A percentile compares a stretch with the other conserved stretches of the same genome.
phyloP scores from a whole-genome alignment of 257 asterid genomes.

The Verbascum thapsus region DNA sequence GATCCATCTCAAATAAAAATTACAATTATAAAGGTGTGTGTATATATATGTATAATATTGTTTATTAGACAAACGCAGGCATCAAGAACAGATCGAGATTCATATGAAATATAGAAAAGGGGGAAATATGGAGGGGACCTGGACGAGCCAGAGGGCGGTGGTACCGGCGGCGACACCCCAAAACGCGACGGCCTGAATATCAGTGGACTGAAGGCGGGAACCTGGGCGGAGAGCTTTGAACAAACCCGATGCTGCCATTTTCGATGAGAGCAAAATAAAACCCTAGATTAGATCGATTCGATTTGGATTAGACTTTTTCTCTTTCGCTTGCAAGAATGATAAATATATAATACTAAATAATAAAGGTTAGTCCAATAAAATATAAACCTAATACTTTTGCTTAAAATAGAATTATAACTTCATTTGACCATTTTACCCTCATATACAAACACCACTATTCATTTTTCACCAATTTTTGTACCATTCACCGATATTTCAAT shows the following conservation, averaged over 20 bases:
- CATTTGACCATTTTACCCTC: constrained; percentile 24
- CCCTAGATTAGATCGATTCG: constrained; percentile 34
- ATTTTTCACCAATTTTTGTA: too few relatives aligned
- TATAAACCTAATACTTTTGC: constrained; percentile 14
- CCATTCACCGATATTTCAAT: too few relatives aligned
- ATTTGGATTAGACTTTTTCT: neutral
- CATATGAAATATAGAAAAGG: neutral
- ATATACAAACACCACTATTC: too few relatives aligned
- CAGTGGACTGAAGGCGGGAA: constrained; percentile 45
- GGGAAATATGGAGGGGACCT: constrained; percentile 16
- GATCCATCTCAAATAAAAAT: constrained; percentile 19
- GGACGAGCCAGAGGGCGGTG: constrained; percentile 52
- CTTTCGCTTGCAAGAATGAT: neutral
- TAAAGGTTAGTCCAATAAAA: constrained; percentile 4
- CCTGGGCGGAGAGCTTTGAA: constrained; percentile 52
- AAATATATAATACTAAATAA: too few relatives aligned
- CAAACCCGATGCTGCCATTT: constrained; percentile 58
- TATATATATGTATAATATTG: neutral
- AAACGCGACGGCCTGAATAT: constrained; percentile 62
- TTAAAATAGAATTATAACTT: constrained; percentile 22
- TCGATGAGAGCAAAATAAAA: constrained; percentile 26
- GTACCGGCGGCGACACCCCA: constrained; percentile 87
- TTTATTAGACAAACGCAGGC: neutral
- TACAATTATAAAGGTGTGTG: neutral
- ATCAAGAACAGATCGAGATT: constrained; percentile 11